These are phyloP conservation scores for Alternaria ventricosa DNA, from an alignment of 2,329 filamentous ascomycete genomes.

Conservation along the genomic window DNA sequence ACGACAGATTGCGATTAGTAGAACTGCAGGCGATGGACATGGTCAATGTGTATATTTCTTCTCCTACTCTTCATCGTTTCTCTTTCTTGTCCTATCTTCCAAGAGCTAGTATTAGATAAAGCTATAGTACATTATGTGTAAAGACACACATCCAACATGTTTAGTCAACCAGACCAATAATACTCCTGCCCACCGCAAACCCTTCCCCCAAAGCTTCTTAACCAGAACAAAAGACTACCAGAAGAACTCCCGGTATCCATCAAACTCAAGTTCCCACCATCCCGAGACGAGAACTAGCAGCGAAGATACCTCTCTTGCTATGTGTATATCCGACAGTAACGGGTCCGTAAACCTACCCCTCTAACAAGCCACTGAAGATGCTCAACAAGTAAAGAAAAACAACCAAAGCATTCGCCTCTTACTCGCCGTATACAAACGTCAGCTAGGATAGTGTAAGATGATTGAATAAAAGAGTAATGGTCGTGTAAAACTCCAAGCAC, in stretches of 20 bases:
- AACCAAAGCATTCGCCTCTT: background rate
- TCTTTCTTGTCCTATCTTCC: background rate
- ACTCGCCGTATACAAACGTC: background rate
- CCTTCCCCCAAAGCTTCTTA: background rate
- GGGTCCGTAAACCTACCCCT: background rate
- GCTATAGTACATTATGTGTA: background rate
- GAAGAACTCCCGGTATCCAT: background rate
- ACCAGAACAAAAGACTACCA: background rate
- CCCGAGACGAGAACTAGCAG: background rate
- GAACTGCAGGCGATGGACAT: background rate
- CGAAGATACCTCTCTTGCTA: background rate
- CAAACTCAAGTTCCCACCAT: background rate
- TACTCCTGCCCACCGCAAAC: background rate
- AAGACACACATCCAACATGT: background rate
- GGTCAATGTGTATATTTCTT: background rate
- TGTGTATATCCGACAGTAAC: background rate
- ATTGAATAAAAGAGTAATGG: background rate
- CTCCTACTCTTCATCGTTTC: background rate
- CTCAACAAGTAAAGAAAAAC: background rate
- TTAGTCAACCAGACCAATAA: background rate
- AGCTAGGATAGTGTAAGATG: background rate
- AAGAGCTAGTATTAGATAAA: background rate
- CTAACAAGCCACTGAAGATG: background rate
- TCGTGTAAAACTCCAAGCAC: background rate
- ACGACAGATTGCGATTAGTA: background rate